Evolutionary conservation across 208 protist genomes (phyloP), one percentile per base, ranked within the genome.

Genomic region (Trypanosoma caninum): DNA sequence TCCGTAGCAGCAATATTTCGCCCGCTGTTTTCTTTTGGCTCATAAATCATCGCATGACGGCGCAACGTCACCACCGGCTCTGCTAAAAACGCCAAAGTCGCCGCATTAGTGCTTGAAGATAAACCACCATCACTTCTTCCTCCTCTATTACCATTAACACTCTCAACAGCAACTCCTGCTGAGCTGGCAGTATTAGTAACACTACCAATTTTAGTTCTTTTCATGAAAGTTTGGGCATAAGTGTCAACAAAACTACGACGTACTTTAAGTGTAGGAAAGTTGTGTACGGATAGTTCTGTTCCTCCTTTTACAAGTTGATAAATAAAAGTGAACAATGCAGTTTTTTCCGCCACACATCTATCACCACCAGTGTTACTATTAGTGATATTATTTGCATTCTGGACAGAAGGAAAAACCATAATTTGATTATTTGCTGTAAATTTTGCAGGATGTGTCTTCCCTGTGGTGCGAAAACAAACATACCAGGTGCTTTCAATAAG

Each of bases 281-380:
- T 78, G 51, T 86, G 70, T 10, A 94, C 76, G 30, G 72, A 56
- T 18, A 94, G 51, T 68, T 78, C 72, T 23, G 69, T 69, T 3
- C 87, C 87, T 30, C 81, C 69, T 27, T 87, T 84, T 20, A 88
- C 59, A 57, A 94, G 59, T 28, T 91, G 83, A 59, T 84, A 90
- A 25, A 45, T 37, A n/a, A 83, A 22, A 0, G 72, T 54, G 9
- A 68, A 59, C 66, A 74, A 69, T 7, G 33, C 10, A 11, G 38
- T 45, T n/a, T 18, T 9, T 20, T 51, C 56, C 6, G 7, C 40
- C n/a, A 28, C n/a, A n/a, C n/a, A n/a, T n/a, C n/a, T 48, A 28
- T 42, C 30, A 56, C 8, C 40, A 28, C 27, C 22, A 31, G 51
- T 35, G 28, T 10, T 37, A 11, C 6, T 20, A 45, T 40, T 30